Evolutionary conservation across 164 flowering plant genomes (phyloP).

Genomic region (Euptelea pleiosperma): DNA sequence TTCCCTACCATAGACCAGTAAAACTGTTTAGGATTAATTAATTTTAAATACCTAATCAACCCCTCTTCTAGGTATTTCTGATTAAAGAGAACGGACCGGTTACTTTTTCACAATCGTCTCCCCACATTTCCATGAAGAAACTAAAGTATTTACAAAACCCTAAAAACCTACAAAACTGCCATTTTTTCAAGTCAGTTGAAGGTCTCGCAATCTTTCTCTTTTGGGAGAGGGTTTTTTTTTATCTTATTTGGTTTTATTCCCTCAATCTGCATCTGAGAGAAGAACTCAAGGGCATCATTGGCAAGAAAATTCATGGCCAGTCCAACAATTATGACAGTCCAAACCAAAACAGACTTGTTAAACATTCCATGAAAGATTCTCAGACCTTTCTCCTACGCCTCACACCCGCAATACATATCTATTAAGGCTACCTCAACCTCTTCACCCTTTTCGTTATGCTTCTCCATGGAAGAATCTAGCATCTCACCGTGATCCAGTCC

Average conservation of each 20-base stretch:
- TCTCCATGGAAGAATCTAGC: constrained; percentile 12
- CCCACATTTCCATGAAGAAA: too few species aligned
- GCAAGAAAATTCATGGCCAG: constrained; percentile 20
- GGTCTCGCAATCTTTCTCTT: too few species aligned
- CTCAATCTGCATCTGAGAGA: constrained; percentile 13
- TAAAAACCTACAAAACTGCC: too few species aligned
- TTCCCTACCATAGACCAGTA: too few species aligned
- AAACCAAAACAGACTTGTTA: constrained; percentile 25
- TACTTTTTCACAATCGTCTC: too few species aligned
- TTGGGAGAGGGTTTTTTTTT: too few species aligned
- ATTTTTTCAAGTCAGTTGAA: too few species aligned
- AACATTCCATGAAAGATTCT: constrained; percentile 7
- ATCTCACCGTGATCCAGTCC: constrained; percentile 8
- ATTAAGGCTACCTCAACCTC: constrained; percentile 17
- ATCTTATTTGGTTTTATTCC: constrained; percentile 22
- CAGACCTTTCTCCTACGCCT: constrained; percentile 15
- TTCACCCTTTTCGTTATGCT: constrained; percentile 1
- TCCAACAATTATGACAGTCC: constrained; percentile 24
- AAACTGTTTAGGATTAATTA: too few species aligned
- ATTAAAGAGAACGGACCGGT: too few species aligned
- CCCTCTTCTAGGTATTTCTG: too few species aligned
- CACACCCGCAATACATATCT: constrained; percentile 25
- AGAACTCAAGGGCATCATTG: constrained; percentile 16
- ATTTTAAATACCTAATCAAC: too few species aligned
- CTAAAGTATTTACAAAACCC: too few species aligned